Conservation (phyloP, 1,284 basidiomycete genomes). For the Calocybe gambosa region DNA sequence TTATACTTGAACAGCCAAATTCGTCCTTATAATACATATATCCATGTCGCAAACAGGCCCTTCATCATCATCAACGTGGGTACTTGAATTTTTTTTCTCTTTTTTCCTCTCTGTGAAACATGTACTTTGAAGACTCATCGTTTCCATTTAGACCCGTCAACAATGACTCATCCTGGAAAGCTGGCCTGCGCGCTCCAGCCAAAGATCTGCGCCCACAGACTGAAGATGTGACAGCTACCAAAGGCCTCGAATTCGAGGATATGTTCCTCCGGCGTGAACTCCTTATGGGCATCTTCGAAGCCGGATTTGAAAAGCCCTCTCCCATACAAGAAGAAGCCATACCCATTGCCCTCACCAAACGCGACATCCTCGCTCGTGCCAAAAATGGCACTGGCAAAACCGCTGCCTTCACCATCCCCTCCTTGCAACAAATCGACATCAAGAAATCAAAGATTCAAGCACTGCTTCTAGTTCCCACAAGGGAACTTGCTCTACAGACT, state of each 20-base stretch:
- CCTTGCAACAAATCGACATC: conserved; percentile 90
- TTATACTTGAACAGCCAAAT: conserved; percentile 2
- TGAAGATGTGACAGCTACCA: conserved; percentile 89
- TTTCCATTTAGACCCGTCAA: conserved; percentile 7
- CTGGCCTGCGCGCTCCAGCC: conserved; percentile 75
- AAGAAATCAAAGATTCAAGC: conserved; percentile 90
- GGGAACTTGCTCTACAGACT: conserved; percentile 93
- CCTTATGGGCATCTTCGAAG: conserved; percentile 93
- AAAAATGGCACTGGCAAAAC: conserved; percentile 95
- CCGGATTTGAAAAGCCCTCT: conserved; percentile 93
- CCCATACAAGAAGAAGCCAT: conserved; percentile 99
- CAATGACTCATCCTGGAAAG: conserved; percentile 53
- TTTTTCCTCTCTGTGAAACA: not conserved
- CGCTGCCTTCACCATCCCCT: conserved; percentile 96
- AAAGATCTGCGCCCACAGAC: conserved; percentile 92
- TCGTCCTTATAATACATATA: not conserved
- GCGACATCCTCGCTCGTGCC: conserved; percentile 89
- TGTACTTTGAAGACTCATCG: not conserved
- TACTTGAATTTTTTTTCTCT: conserved; percentile 3
- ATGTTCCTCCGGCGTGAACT: conserved; percentile 76
- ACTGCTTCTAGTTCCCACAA: conserved; percentile 89
- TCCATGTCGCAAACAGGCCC: conserved; percentile 20
- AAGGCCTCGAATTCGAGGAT: conserved; percentile 90
- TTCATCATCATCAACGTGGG: conserved; percentile 21
- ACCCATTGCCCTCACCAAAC: conserved; percentile 79